Base-by-base conservation (phyloP, 2,329 filamentous ascomycete species). In the Aspergillus texensis region DNA sequence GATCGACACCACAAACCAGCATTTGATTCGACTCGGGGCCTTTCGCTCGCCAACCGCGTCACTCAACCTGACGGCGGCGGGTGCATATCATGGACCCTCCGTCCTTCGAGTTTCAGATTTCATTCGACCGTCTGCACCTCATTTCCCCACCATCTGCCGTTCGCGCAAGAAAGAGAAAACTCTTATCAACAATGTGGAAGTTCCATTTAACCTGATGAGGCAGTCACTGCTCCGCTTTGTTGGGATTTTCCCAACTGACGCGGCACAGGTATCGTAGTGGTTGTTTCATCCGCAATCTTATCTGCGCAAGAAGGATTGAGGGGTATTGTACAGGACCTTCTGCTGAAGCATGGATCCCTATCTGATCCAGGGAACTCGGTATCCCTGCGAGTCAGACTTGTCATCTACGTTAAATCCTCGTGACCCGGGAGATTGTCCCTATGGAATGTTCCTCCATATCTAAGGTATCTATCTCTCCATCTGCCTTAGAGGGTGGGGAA, bases 1-100 rank as follows among this genome's bases (percentile, higher is more conserved):
- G 68, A 70, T 70, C 67, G 67, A 68, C 68, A 66, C 56, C 54
- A 45, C 57, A 65, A 67, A 57, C 65, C 54, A 64, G 55, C 58
- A 60, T 53, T 43, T 60, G 39, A 63, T 63, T 65, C 57, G 28
- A 52, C 48, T 52, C 48, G 16, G 19, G 62, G 61, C 61, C 39
- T 48, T 60, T 64, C 60, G 16, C 53, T 55, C 60, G 61, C 63
- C 63, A 59, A 65, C 60, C 64, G 62, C 62, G 62, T 64, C 62
- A 64, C 55, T 58, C 53, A 26, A 36, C 34, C 11, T 58, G 58
- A 50, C 50, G 36, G 55, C 36, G 55, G 55, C 59, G 64, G 65
- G 60, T 41, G 57, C 63, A 65, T 62, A 62, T 64, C 63, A 60
- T 62, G 48, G 53, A 41, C 32, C 41, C 32, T 46, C 53, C 50